Conservation (phyloP, 768 basidiomycete genomes). For the Hericium coralloides region DNA sequence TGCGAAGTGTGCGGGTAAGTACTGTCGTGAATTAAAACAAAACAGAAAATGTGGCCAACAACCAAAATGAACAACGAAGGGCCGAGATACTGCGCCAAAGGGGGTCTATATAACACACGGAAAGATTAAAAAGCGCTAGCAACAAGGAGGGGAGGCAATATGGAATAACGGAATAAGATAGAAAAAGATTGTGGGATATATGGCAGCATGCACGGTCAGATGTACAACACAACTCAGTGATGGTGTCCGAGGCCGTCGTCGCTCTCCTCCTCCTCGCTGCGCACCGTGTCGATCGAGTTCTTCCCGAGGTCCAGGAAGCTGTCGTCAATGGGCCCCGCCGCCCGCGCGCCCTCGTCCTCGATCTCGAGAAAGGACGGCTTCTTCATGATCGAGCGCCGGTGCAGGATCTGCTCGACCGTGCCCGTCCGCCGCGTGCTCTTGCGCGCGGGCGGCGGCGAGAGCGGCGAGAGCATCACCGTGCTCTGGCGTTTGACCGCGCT, state of each 20-base stretch:
- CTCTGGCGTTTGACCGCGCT: slow-evolving; percentile 15
- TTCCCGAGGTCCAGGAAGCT: slow-evolving; percentile 35
- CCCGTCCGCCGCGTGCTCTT: slow-evolving; percentile 2
- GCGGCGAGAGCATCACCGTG: slow-evolving; percentile 23
- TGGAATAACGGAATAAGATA: slow-evolving; percentile 12
- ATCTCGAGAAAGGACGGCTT: slow-evolving; percentile 73
- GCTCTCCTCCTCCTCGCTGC: slow-evolving; percentile 26
- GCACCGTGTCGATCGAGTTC: slow-evolving; percentile 31
- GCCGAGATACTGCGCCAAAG: neutral
- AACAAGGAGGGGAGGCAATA: neutral
- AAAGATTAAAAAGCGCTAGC: neutral
- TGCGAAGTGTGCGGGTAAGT: neutral
- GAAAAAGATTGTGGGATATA: neutral
- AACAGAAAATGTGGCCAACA: neutral
- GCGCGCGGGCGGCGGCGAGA: slow-evolving; percentile 28
- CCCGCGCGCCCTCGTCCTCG: slow-evolving; percentile 26
- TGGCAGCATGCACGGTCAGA: neutral
- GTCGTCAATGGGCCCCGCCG: slow-evolving; percentile 18
- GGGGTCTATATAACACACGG: neutral
- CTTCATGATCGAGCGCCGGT: slow-evolving; percentile 44
- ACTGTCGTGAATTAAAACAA: neutral
- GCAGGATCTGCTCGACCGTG: slow-evolving; percentile 1
- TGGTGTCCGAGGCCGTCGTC: neutral
- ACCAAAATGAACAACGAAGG: neutral
- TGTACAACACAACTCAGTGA: neutral